A percentile compares a stretch with the other conserved stretches of the same genome.
Evolutionary conservation across 2,329 filamentous ascomycete genomes (phyloP).

Genomic region (Cordyceps pruinosa): DNA sequence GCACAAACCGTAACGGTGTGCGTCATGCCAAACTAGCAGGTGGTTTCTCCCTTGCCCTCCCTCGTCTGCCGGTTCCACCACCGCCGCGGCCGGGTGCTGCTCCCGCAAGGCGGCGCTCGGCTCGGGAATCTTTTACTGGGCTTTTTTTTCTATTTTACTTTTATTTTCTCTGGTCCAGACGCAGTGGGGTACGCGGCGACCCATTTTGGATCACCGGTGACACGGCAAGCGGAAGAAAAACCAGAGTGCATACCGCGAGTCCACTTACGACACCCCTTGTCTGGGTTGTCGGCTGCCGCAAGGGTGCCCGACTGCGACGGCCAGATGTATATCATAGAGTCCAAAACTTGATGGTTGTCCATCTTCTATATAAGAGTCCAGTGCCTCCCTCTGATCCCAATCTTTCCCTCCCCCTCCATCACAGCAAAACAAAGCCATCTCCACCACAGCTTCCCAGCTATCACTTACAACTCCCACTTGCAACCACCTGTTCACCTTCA

Average conservation of each 20-base stretch:
- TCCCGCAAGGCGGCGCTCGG: background rate
- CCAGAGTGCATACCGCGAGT: background rate
- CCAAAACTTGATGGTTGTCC: background rate
- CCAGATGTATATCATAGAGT: background rate
- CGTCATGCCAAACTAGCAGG: background rate
- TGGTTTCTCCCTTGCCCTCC: background rate
- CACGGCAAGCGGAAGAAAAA: conserved; percentile 3
- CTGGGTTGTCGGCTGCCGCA: background rate
- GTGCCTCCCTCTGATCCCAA: background rate
- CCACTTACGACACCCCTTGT: background rate
- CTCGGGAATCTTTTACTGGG: background rate
- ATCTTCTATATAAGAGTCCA: conserved; percentile 5
- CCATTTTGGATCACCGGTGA: conserved; percentile 4
- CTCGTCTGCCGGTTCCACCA: too few species aligned
- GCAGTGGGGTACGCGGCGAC: conserved; percentile 6
- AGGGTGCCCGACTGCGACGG: background rate
- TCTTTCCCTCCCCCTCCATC: background rate
- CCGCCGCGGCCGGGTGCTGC: conserved; percentile 7
- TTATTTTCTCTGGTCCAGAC: background rate
- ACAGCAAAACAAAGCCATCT: background rate
- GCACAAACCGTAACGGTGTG: background rate
- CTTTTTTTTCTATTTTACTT: background rate
- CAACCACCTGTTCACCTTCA: background rate
- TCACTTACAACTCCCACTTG: background rate
- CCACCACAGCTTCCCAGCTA: background rate